Conservation (phyloP, 371 early-diverging fungal genomes). For the Apophysomyces ossiformis region DNA sequence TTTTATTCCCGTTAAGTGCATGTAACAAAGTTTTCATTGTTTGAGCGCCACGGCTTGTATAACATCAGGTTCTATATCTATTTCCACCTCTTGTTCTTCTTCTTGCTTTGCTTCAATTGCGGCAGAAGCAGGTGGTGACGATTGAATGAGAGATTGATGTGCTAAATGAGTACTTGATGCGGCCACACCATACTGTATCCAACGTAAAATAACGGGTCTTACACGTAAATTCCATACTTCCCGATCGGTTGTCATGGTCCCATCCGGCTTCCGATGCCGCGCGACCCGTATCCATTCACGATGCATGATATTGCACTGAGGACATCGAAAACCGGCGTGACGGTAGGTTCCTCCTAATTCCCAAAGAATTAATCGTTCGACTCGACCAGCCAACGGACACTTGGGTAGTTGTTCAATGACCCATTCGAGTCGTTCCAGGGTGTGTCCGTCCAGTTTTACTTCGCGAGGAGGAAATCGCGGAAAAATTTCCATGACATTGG, state of each 20-base stretch:
- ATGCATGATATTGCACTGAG: conserved; percentile 44
- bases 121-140: not conserved
- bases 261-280: conserved; percentile 13
- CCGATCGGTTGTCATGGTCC: conserved; percentile 28
- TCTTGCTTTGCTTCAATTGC: not conserved
- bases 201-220: conserved; percentile 35
- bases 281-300: conserved; percentile 54
- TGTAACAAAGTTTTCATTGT: no score
- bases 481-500: conserved; percentile 51
- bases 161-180: conserved; percentile 20
- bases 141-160: not conserved
- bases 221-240: conserved; percentile 29
- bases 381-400: conserved; percentile 53
- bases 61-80: no score
- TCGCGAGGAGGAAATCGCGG: conserved; percentile 31
- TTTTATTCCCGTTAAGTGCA: no score
- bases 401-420: conserved; percentile 19
- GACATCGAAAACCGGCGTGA: conserved; percentile 36
- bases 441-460: conserved; percentile 24
- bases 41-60: no score
- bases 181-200: conserved; percentile 42
- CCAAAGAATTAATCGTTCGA: conserved; percentile 61
- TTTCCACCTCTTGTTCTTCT: no score
- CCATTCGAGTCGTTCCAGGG: conserved; percentile 30
- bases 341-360: conserved; percentile 41